These are phyloP conservation scores for Sonneratia alba DNA, from an alignment of 345 rosid species.

Conservation along the genomic window DNA sequence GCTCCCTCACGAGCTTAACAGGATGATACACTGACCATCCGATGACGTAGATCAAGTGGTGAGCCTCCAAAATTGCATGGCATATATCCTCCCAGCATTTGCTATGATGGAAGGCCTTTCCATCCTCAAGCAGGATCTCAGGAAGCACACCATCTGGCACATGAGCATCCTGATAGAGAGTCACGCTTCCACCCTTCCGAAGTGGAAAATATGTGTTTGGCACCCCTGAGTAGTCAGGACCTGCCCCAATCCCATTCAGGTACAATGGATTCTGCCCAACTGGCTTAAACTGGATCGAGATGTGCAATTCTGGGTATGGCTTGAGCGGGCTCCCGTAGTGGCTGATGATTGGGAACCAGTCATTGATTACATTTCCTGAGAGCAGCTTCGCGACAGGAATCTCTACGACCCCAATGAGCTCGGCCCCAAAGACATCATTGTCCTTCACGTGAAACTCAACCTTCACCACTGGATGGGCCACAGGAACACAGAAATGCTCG, in stretches of 20 bases:
- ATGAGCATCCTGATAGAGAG: conserved; percentile 69
- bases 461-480: conserved; percentile 42
- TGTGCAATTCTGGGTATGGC: conserved; percentile 39
- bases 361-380: conserved; percentile 30
- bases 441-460: conserved; percentile 62
- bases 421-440: conserved; percentile 59
- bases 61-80: conserved; percentile 58
- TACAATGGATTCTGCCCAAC: conserved; percentile 25
- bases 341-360: conserved; percentile 43
- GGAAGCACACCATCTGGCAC: conserved; percentile 40
- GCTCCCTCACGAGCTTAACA: conserved; percentile 54
- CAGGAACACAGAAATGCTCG: conserved; percentile 46
- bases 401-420: conserved; percentile 50
- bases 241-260: conserved; percentile 41
- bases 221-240: conserved; percentile 47
- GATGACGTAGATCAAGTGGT: conserved; percentile 42
- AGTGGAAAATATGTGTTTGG: conserved; percentile 56
- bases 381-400: conserved; percentile 30
- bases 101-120: conserved; percentile 36
- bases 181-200: conserved; percentile 44
- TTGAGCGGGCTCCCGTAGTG: conserved; percentile 19
- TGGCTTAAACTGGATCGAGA: conserved; percentile 38
- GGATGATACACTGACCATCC: conserved; percentile 65
- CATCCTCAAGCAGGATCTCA: conserved; percentile 42
- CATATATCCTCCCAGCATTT: conserved; percentile 70